Evolutionary conservation across 805 yeast species (phyloP).

Genomic region (Spathaspora arborariae): DNA sequence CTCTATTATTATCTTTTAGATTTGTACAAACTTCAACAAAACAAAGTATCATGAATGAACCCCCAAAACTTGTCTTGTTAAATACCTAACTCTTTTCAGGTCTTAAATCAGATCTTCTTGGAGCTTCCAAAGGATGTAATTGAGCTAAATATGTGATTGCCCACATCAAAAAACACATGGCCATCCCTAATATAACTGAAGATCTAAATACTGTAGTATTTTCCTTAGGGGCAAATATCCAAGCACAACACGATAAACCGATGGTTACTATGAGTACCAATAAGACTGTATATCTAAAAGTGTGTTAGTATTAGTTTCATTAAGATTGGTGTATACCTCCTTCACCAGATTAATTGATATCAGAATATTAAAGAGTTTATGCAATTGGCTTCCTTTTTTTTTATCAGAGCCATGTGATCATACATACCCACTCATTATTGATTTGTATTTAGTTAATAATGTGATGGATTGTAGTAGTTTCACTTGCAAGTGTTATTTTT

Average conservation of each 20-base stretch:
- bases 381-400: neutral
- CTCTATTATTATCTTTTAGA: neutral
- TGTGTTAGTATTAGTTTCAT: constrained; percentile 12
- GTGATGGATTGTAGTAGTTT: neutral
- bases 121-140: constrained; percentile 86
- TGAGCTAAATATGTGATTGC: constrained; percentile 88
- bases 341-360: too few relatives aligned
- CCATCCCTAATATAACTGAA: constrained; percentile 55
- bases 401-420: neutral
- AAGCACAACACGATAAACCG: constrained; percentile 59
- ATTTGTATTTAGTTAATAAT: neutral
- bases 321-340: neutral
- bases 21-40: neutral
- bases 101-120: constrained; percentile 85
- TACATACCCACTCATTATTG: constrained; percentile 20
- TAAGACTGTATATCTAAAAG: constrained; percentile 63
- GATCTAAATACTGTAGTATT: constrained; percentile 49
- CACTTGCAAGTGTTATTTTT: neutral
- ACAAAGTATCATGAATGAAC: neutral
- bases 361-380: neutral
- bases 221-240: constrained; percentile 84
- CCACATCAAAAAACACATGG: constrained; percentile 86
- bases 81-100: constrained; percentile 50
- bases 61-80: neutral
- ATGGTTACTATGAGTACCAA: constrained; percentile 57